Evolutionary conservation across 2,329 filamentous ascomycete species (phyloP), one percentile per base, ranked within the genome.

Genomic region (Diaporthe eres): DNA sequence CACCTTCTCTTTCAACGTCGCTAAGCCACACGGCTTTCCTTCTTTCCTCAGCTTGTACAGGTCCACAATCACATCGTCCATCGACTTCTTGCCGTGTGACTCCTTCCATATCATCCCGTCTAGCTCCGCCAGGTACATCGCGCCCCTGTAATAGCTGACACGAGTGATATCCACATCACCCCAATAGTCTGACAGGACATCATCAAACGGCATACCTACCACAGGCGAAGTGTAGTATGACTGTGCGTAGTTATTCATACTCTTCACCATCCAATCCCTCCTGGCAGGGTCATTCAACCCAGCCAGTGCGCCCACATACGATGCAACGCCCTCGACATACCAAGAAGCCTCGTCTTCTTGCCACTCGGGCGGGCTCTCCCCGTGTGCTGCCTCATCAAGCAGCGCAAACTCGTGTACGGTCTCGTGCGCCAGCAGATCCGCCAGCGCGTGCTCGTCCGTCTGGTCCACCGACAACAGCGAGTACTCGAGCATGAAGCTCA

Each of bases 401-500:
- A 77, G 75, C 49, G 76, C 76, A 17, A 72, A 77, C 51, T 67
- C 71, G 17, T 77, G 76, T 34, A 77, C 61, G 2, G 75, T 72
- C 74, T 77, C 76, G 68, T 77, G 76, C 10, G 76, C 72, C 3
- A 77, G 55, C 25, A 77, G 49, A 39, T 77, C 73, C 5, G 60
- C 71, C 25, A 77, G 42, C 7, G 19, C 39, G n/a, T 57, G 53
- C 44, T 72, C 42, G 9, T 60, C 39, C 31, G n/a, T 47, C 53
- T 75, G 44, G 22, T 39, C 58, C 1, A 71, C 67, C 34, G 67
- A 73, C 34, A 9, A 13, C 12, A 61, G 47, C 19, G 74, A 75
- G 60, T 75, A 75, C 74, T 75, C 74, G 49, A 75, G 37, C 68
- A 75, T 25, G 70, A 75, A 75, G 57, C 67, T 72, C 13, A 55